Evolutionary conservation across 2,329 filamentous ascomycete species (phyloP).

Genomic region (Penicillium sp.): DNA sequence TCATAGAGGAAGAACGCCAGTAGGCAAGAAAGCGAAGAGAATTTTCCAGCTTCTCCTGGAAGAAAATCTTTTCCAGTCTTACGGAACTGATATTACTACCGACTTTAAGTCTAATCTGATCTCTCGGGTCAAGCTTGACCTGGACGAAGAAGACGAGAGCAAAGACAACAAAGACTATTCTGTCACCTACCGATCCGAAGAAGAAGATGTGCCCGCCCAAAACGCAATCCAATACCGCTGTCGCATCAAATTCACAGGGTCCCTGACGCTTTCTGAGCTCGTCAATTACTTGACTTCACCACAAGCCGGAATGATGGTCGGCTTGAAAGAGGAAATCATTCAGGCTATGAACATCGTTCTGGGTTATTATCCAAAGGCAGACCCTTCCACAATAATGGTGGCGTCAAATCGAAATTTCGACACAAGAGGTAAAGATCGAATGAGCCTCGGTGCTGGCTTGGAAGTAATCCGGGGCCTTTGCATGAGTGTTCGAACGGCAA

Average conservation of each 20-base stretch:
- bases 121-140: conserved; percentile 23
- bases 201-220: conserved; percentile 31
- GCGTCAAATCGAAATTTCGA: conserved; percentile 53
- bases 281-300: conserved; percentile 41
- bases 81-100: conserved; percentile 30
- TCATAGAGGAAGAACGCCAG: no score
- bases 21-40: conserved; percentile 44
- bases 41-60: conserved; percentile 47
- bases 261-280: conserved; percentile 38
- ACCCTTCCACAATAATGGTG: conserved; percentile 43
- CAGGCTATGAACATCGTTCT: conserved; percentile 58
- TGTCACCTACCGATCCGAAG: conserved; percentile 35
- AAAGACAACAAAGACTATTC: no score
- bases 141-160: conserved; percentile 22
- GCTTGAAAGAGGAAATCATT: conserved; percentile 48
- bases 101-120: conserved; percentile 40
- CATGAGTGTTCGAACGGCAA: conserved; percentile 56
- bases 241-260: conserved; percentile 30
- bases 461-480: conserved; percentile 60
- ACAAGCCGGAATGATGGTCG: conserved; percentile 33
- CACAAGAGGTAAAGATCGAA: conserved; percentile 49
- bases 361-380: conserved; percentile 45
- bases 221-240: conserved; percentile 32
- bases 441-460: conserved; percentile 51
- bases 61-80: conserved; percentile 29